phyloP scores from a whole-genome alignment of 2,329 filamentous ascomycete species.

The Colletotrichum filicis region DNA sequence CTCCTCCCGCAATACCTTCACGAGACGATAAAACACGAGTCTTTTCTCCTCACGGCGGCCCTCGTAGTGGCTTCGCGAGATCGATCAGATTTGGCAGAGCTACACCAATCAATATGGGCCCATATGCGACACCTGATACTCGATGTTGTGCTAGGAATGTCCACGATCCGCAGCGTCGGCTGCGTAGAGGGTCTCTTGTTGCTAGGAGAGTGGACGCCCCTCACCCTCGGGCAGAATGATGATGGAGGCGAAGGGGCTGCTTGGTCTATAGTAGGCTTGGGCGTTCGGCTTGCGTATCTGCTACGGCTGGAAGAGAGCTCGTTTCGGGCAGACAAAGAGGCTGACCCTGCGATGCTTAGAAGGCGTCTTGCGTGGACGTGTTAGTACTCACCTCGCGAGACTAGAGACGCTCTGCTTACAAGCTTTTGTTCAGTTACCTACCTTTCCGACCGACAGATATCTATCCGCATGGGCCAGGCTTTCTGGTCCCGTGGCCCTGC shows the following conservation, averaged over 20 bases:
- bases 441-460: slow-evolving; percentile 70
- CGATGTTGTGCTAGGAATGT: slow-evolving; percentile 8
- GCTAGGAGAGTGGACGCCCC: slow-evolving; percentile 78
- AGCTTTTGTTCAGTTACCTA: slow-evolving; percentile 29
- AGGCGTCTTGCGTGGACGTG: slow-evolving; percentile 76
- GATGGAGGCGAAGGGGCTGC: slow-evolving; percentile 76
- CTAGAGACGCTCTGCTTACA: no score
- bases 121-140: slow-evolving; percentile 12
- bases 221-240: slow-evolving; percentile 63
- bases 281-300: slow-evolving; percentile 76
- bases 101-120: slow-evolving; percentile 13
- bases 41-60: slow-evolving; percentile 75
- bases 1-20: slow-evolving; percentile 52
- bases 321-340: slow-evolving; percentile 1
- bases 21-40: slow-evolving; percentile 69
- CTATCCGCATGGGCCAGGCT: slow-evolving; percentile 75
- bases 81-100: slow-evolving; percentile 44
- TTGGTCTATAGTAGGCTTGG: slow-evolving; percentile 81
- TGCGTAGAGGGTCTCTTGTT: slow-evolving; percentile 76
- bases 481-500: slow-evolving; percentile 81
- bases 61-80: slow-evolving; percentile 78
- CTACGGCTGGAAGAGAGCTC: slow-evolving; percentile 66
- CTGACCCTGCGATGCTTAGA: slow-evolving; percentile 41
- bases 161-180: slow-evolving; percentile 56
- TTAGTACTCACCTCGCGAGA: slow-evolving; percentile 29